A percentile compares a stretch with the other conserved stretches of the same genome.
phyloP scores from a whole-genome alignment of 2,329 filamentous ascomycete genomes.

The Penicillium sclerotigenum region DNA sequence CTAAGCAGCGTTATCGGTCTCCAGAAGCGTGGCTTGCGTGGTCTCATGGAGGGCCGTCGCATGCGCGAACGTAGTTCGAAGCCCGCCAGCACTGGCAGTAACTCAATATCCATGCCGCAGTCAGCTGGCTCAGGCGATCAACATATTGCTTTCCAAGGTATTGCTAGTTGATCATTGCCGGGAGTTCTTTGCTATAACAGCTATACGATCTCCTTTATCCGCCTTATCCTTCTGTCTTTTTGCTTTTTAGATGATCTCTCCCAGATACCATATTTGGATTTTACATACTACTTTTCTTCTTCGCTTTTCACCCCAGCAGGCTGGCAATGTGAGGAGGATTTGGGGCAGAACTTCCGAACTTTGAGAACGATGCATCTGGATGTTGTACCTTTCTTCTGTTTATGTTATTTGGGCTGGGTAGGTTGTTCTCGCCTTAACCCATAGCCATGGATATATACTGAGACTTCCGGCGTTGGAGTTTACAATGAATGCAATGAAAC shows the following conservation, averaged over 20 bases:
- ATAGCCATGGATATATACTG: slow-evolving; percentile 6
- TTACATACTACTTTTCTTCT: slow-evolving; percentile 7
- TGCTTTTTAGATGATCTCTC: not conserved
- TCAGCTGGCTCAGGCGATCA: slow-evolving; percentile 17
- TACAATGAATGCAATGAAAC: not conserved
- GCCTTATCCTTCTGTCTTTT: not conserved
- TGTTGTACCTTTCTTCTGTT: slow-evolving; percentile 4
- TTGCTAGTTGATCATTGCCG: slow-evolving; percentile 13
- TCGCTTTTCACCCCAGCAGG: slow-evolving; percentile 17
- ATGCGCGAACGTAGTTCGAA: slow-evolving; percentile 67
- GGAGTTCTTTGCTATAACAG: not conserved
- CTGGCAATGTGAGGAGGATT: slow-evolving; percentile 14
- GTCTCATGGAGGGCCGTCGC: slow-evolving; percentile 88
- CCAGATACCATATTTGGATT: slow-evolving; percentile 3
- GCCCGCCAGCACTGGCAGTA: slow-evolving; percentile 25
- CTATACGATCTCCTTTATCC: not conserved
- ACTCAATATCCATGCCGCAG: slow-evolving; percentile 16
- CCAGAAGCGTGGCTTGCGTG: slow-evolving; percentile 87
- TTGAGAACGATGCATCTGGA: slow-evolving; percentile 1
- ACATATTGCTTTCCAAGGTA: slow-evolving; percentile 14
- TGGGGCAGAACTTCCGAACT: not conserved
- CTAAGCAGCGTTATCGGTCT: slow-evolving; percentile 85
- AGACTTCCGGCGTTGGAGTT: not conserved
- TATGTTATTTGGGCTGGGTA: not conserved
- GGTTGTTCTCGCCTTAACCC: not conserved